Evolutionary conservation across 208 protist genomes (phyloP).

Genomic region (Herpetomonas muscarum): DNA sequence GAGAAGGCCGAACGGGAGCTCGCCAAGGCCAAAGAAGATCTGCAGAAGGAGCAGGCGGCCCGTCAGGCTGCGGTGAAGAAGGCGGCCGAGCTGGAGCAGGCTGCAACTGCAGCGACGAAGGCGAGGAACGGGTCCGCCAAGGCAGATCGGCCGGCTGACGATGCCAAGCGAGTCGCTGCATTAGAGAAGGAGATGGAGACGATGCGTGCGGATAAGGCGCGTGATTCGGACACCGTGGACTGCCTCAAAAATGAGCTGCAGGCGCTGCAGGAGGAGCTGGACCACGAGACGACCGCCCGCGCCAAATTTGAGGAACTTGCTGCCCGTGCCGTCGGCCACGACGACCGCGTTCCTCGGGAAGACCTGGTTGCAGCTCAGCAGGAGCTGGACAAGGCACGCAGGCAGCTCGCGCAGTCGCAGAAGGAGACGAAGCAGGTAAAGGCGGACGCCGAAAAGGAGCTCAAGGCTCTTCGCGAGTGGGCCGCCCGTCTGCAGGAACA

Average conservation of each 20-base stretch:
- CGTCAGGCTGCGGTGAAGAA: conserved; percentile 12
- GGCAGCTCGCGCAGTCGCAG: conserved; percentile 20
- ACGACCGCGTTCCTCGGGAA: conserved; percentile 18
- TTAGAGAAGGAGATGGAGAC: conserved; percentile 21
- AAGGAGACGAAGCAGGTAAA: conserved; percentile 15
- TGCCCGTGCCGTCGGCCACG: conserved; percentile 20
- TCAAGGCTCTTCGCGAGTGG: conserved; percentile 40
- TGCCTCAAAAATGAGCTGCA: conserved; percentile 23
- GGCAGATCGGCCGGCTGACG: background rate
- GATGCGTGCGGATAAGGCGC: conserved; percentile 22
- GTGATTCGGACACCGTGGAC: conserved; percentile 21
- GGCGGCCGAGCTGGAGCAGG: conserved; percentile 9
- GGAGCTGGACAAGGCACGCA: conserved; percentile 8
- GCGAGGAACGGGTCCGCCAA: conserved; percentile 10
- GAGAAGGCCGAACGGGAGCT: conserved; percentile 27
- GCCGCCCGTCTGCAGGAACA: conserved; percentile 41
- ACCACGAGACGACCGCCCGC: conserved; percentile 25
- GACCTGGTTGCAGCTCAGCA: conserved; percentile 23
- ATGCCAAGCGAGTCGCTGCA: conserved; percentile 23
- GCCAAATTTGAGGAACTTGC: conserved; percentile 39
- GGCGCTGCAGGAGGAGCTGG: conserved; percentile 18
- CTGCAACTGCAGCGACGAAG: background rate
- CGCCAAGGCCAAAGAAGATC: conserved; percentile 1
- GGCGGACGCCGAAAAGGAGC: conserved; percentile 31
- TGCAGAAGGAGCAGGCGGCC: conserved; percentile 12